Base-by-base conservation (phyloP, 202 grass and related monocot species). In the Digitaria exilis region DNA sequence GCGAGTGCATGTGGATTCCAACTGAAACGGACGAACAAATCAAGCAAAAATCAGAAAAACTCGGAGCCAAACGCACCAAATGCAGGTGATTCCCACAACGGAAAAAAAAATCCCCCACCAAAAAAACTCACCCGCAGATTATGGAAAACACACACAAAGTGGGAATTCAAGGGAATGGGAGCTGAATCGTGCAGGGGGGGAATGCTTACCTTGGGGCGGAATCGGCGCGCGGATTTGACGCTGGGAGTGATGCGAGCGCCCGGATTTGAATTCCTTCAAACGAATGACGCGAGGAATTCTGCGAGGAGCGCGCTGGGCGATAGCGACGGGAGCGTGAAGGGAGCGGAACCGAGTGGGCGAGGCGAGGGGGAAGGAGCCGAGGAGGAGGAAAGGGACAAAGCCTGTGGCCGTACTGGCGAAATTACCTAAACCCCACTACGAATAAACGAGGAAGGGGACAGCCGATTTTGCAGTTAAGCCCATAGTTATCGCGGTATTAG, bases 11-110 rank as follows among this genome's bases (percentile, higher is more conserved):
- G 72, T 75, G 67, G 73, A 60, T 78, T 35, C 62, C 85, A 50
- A 85, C 79, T 84, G 87, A 67, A 90, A 55, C 80, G 58, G 76
- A 72, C 85, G 78, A 81, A 55, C 61, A 74, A 84, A 88, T 76
- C 65, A 22, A 56, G 35, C 39, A 87, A 56, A 80, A 78, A 80
- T 48, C 14, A 85, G 72, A 80, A 67, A 61, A 70, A 77, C 11
- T 18, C 45, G 26, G 19, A 43, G 25, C 10, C 58, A 45, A 3
- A 2, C 64, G 70, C 77, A 68, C 50, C 29, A 80, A 86, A 82
- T 82, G 82, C 55, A 49, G 59, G 65, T 28, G 41, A 79, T 26
- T 13, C 31, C 6, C 22, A 22, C 55, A 42, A 51, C 49, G 17
- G n/a, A n/a, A 62, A 37, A 79, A 80, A 66, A 62, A 66, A 62